Base-by-base conservation (phyloP, 2,329 filamentous ascomycete genomes). In the Pseudophaeomoniella oleicola region DNA sequence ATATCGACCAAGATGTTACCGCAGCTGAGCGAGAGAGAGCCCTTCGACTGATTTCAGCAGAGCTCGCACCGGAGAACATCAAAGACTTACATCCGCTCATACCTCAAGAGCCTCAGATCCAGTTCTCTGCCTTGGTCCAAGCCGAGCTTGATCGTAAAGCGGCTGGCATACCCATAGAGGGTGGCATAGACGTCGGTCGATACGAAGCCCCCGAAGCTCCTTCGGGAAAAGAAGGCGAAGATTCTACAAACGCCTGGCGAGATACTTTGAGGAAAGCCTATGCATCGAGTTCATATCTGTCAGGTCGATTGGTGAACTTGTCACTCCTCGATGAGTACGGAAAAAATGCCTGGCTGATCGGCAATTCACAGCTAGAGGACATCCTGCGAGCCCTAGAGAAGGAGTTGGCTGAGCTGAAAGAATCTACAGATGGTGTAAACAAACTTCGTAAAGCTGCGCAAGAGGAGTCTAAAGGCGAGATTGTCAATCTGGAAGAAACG, bases 281-380 rank as follows among this genome's bases (percentile, higher is more conserved):
- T 52, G 66, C 66, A 0, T 67, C 67, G 35, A 67, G 66, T 30
- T 65, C 69, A 3, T 77, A 80, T 52, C 60, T 81, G 15, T 57
- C 64, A 2, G 62, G 60, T 35, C 62, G 74, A 16, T 57, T 69
- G 35, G 66, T 69, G 31, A 75, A 78, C 57, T 72, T 94, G 13
- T 63, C 67, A 1, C 67, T 94, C n/a, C 71, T 94, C 14, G 82
- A 90, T 49, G 69, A 69, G 35, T 78, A 78, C 57, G 90, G 88
- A 46, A 84, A 84, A 60, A 94, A 94, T 56, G 80, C 84, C 6
- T 96, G 90, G 88, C 67, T 98, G 38, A 71, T 93, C 5, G 75
- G 75, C 4, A 98, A 98, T 57, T 74, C 78, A 48, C 75, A 82
- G 46, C 58, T 86, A 14, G 88, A 94, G 59, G 72, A 74, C 31